phyloP scores from a whole-genome alignment of 2,329 filamentous ascomycete species.

The Aspergillus sp. region DNA sequence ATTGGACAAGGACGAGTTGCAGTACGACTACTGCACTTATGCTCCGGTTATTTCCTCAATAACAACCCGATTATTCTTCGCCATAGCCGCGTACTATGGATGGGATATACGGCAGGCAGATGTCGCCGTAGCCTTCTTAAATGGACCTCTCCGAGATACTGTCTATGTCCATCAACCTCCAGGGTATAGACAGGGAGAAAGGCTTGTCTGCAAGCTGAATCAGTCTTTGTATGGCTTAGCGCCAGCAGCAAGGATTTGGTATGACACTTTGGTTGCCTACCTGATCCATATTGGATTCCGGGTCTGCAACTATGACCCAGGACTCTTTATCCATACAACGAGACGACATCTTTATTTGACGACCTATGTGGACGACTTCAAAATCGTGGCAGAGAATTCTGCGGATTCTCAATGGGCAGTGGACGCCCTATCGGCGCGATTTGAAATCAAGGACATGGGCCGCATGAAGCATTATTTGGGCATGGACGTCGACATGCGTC shows the following conservation, averaged over 20 bases:
- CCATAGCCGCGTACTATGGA: neutral
- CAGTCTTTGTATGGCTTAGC: neutral
- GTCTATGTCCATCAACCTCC: neutral
- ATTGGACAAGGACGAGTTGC: neutral
- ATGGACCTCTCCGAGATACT: neutral
- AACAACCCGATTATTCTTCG: neutral
- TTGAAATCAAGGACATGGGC: neutral
- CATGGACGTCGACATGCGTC: neutral
- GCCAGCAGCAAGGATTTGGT: neutral
- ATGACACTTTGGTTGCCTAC: neutral
- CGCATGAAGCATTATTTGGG: neutral
- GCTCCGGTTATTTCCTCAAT: neutral
- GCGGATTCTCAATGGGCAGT: neutral
- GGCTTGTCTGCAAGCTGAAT: neutral
- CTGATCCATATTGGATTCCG: neutral
- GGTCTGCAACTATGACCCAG: neutral
- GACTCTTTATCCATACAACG: neutral
- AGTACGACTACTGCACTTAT: neutral
- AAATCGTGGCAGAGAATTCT: neutral
- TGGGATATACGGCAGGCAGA: neutral
- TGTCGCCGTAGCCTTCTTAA: neutral
- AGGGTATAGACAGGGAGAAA: neutral
- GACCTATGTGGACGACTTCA: neutral
- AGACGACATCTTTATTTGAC: neutral
- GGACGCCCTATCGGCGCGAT: neutral